Evolutionary conservation across 805 yeast genomes (phyloP).

Genomic region (Ogataea saltuana): DNA sequence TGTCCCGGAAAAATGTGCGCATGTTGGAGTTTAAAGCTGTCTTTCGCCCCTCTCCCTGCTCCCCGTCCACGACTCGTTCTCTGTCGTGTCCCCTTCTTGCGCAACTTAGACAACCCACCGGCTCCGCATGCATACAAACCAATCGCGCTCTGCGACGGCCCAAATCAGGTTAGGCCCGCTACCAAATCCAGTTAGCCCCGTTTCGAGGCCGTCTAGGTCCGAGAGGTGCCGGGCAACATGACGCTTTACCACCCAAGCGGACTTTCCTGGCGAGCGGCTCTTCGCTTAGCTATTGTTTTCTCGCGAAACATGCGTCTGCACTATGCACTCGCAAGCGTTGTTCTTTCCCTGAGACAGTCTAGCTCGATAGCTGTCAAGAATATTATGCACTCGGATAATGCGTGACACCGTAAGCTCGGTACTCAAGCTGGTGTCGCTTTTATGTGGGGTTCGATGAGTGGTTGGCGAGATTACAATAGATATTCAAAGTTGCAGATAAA

Average conservation of each 20-base stretch:
- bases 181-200: slow-evolving; percentile 2
- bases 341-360: slow-evolving; percentile 2
- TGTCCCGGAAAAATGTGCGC: too few species aligned
- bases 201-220: neutral
- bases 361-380: slow-evolving; percentile 3
- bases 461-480: neutral
- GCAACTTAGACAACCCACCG: slow-evolving; percentile 1
- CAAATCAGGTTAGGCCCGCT: neutral
- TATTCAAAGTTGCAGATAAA: slow-evolving; percentile 8
- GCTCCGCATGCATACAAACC: neutral
- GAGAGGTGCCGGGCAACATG: slow-evolving; percentile 5
- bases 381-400: slow-evolving; percentile 8
- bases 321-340: neutral
- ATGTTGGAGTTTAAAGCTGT: too few species aligned
- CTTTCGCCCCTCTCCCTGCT: too few species aligned
- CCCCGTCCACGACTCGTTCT: neutral
- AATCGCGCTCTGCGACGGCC: too few species aligned
- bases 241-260: neutral
- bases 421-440: neutral
- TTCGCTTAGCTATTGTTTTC: neutral
- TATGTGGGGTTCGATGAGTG: neutral
- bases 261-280: slow-evolving; percentile 1
- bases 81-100: too few species aligned
- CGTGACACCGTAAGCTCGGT: slow-evolving; percentile 2
- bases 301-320: neutral